Conservation (phyloP, 1,139 yeast species). For the Candida albicans region DNA sequence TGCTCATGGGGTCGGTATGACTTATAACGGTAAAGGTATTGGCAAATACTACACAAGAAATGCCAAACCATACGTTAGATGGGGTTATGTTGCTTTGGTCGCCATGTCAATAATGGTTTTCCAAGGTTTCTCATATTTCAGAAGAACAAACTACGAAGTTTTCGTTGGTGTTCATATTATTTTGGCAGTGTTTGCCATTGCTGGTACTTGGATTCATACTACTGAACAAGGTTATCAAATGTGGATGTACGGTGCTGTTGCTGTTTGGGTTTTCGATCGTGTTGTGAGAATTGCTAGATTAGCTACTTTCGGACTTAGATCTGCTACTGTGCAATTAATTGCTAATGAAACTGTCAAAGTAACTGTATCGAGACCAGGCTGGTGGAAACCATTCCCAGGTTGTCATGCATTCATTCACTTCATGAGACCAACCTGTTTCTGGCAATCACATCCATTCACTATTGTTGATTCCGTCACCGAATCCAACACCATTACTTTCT, state of each 20-base stretch:
- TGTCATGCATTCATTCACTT: slow-evolving; percentile 42
- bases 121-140: slow-evolving; percentile 51
- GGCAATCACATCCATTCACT: slow-evolving; percentile 63
- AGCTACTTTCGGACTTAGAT: slow-evolving; percentile 46
- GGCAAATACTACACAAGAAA: slow-evolving; percentile 41
- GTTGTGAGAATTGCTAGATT: slow-evolving; percentile 51
- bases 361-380: slow-evolving; percentile 32
- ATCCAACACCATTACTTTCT: slow-evolving; percentile 32
- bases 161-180: slow-evolving; percentile 61
- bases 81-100: slow-evolving; percentile 56
- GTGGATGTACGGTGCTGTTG: slow-evolving; percentile 53
- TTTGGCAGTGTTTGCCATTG: slow-evolving; percentile 55
- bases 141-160: slow-evolving; percentile 61
- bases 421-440: slow-evolving; percentile 43
- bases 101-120: slow-evolving; percentile 40
- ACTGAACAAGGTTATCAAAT: slow-evolving; percentile 42
- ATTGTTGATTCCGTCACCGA: slow-evolving; percentile 38
- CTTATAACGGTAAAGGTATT: slow-evolving; percentile 32
- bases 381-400: slow-evolving; percentile 43
- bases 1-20: slow-evolving; percentile 55
- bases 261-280: slow-evolving; percentile 67
- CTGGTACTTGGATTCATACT: slow-evolving; percentile 62
- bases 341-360: slow-evolving; percentile 48
- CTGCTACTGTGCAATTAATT: slow-evolving; percentile 49
- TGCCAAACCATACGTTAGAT: slow-evolving; percentile 39